Base-by-base conservation (phyloP, 257 asterid species). In the Gentiana macrophylla region DNA sequence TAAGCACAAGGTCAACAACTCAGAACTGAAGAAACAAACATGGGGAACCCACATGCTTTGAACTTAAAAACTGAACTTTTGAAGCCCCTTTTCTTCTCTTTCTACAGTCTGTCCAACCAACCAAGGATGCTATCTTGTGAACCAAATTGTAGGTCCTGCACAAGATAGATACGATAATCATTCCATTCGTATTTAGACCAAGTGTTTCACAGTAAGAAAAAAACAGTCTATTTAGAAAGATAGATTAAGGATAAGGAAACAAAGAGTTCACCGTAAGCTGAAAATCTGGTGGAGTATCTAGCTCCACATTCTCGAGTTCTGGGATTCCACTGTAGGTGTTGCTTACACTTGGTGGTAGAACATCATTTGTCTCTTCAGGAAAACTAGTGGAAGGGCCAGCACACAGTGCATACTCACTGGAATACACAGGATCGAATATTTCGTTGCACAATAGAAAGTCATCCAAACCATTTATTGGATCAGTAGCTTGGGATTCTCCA, bases 271-370 rank as follows among this genome's bases (percentile, higher is more conserved):
- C 94, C 4, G 57, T 5, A 37, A 75, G 76, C 55, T 72, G 70
- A 62, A 79, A 84, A 64, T 81, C 94, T 0, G 88, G 94, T 55
- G 79, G 92, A 58, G 84, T 68, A 49, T 80, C 96, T n/a, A 79
- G 57, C 8, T 74, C 86, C 53, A 87, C 50, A 79, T 81, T 69
- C 52, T 73, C 80, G 10, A 87, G 84, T 60, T 81, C 96, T 44
- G 71, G 54, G 13, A 80, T 63, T 62, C 75, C 86, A 60, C 62
- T 37, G 51, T 61, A 0, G 12, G 82, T 67, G 60, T 54, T 62
- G 37, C 32, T 62, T 53, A 49, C 63, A 55, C 60, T 73, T 59
- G 70, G 76, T 15, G 60, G 61, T 37, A 57, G 38, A 62, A 50
- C 57, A 41, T 52, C 62, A 4, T 54, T 8, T 41, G 46, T 7